Evolutionary conservation across 2,329 filamentous ascomycete species (phyloP), one percentile per base, ranked within the genome.

Genomic region (Sclerotinia trifoliorum): DNA sequence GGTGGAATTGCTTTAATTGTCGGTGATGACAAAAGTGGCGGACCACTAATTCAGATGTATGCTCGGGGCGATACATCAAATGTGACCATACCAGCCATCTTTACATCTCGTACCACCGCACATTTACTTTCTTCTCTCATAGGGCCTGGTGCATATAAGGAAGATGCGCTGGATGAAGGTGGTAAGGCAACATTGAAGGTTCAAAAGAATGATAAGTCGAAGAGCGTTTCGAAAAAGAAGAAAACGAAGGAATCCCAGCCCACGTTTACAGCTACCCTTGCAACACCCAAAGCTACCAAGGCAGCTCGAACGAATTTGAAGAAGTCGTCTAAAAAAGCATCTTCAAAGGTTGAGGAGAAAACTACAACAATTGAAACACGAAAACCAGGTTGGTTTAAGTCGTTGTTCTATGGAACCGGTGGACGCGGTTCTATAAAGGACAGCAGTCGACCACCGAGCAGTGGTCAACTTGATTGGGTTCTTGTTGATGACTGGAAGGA

Each of bases 21-120:
- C 3, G 95, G 95, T 35, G 95, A 99, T 78, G 91, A 97, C 78
- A 90, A 92, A 68, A 91, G 92, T 70, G 94, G 94, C 56, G 94
- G 93, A 5, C 91, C 91, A 48, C 81, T 99, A 70, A 92, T 98
- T 63, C 95, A 96, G 74, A 99, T 99, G 95, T 98, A 97, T 78
- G 95, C 95, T n/a, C 88, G 92, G 75, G 95, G 94, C 49, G 94
- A 98, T 77, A 97, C 94, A 4, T 96, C 94, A 46, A 97, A 97
- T 75, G 87, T 98, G 72, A 93, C 93, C 0, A 97, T 99, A 66
- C 94, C 95, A 1, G 92, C 95, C 0, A 84, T 98, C 13, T 99
- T 99, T 79, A 98, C 95, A 0, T 96, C 94, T 0, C 88, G 95
- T 74, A 98, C 93, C 0, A 98, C 94, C 0, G 95, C 95, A 1